A percentile compares a stretch with the other conserved stretches of the same genome.
These are phyloP conservation scores for Saccharomycopsis schoenii DNA, from an alignment of 805 yeast genomes.

Conservation along the genomic window DNA sequence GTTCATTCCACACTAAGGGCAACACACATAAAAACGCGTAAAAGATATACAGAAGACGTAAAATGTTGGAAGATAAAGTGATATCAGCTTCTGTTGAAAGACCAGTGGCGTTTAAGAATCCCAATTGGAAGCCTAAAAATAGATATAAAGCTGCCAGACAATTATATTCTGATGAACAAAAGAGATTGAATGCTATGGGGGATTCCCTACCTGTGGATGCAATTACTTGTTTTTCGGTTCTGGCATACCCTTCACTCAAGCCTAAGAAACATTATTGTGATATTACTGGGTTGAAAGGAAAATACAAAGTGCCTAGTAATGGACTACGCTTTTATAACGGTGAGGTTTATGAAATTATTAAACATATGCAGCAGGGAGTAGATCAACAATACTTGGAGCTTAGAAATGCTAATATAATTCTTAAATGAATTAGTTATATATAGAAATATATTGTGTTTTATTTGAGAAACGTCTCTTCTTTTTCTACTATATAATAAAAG, in stretches of 20 bases:
- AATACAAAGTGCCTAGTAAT: constrained; percentile 64
- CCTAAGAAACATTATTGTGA: constrained; percentile 87
- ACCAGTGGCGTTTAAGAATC: constrained; percentile 49
- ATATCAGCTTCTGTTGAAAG: constrained; percentile 23
- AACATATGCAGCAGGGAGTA: constrained; percentile 77
- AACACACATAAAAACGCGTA: background rate
- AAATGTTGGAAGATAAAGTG: constrained; percentile 10
- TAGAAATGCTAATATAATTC: constrained; percentile 79
- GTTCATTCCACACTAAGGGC: no score
- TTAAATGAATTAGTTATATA: constrained; percentile 33
- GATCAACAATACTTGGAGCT: constrained; percentile 87
- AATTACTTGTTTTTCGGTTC: constrained; percentile 60
- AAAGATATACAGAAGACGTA: background rate
- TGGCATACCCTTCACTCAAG: constrained; percentile 78
- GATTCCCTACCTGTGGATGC: constrained; percentile 26
- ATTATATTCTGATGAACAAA: constrained; percentile 66
- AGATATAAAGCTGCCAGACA: constrained; percentile 71
- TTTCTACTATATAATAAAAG: no score
- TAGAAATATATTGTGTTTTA: no score
- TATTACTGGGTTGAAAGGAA: constrained; percentile 78
- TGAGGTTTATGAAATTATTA: constrained; percentile 67
- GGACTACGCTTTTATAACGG: constrained; percentile 71
- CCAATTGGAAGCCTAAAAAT: constrained; percentile 42
- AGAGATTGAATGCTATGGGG: constrained; percentile 35
- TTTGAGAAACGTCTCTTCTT: background rate